Conservation (phyloP, 192 early-diverging fungal genomes). For the Podila minutissima region DNA sequence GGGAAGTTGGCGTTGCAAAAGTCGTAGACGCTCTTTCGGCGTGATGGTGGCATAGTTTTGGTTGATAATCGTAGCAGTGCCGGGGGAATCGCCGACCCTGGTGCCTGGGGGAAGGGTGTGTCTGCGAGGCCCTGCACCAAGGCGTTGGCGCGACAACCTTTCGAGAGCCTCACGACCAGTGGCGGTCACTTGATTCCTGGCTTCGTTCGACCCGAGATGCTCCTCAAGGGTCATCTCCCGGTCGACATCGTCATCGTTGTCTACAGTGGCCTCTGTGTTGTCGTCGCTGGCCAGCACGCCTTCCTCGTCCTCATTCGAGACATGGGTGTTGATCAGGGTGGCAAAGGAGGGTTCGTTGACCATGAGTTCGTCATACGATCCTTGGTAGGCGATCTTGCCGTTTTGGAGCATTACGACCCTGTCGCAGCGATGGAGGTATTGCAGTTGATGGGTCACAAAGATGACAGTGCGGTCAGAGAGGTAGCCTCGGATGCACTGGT, state of each 20-base stretch:
- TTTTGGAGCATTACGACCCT: conserved; percentile 72
- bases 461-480: conserved; percentile 77
- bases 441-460: conserved; percentile 81
- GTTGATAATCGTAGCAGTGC: conserved; percentile 23
- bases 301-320: conserved; percentile 23
- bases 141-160: not conserved
- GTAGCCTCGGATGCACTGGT: conserved; percentile 67
- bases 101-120: conserved; percentile 25
- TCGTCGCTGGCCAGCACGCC: not conserved
- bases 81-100: conserved; percentile 12
- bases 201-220: not conserved
- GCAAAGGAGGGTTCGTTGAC: conserved; percentile 30
- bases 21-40: conserved; percentile 15
- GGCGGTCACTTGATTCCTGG: conserved; percentile 3
- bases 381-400: conserved; percentile 74
- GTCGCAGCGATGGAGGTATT: conserved; percentile 73
- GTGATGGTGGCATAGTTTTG: conserved; percentile 16
- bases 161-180: not conserved
- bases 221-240: conserved; percentile 5
- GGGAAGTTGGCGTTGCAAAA: conserved; percentile 19
- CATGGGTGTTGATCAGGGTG: conserved; percentile 32
- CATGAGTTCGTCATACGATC: conserved; percentile 72
- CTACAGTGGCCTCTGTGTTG: not conserved
- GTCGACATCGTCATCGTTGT: not conserved
- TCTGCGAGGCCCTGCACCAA: conserved; percentile 14